phyloP scores from a whole-genome alignment of 2,329 filamentous ascomycete species.

The Helotiales sp. region DNA sequence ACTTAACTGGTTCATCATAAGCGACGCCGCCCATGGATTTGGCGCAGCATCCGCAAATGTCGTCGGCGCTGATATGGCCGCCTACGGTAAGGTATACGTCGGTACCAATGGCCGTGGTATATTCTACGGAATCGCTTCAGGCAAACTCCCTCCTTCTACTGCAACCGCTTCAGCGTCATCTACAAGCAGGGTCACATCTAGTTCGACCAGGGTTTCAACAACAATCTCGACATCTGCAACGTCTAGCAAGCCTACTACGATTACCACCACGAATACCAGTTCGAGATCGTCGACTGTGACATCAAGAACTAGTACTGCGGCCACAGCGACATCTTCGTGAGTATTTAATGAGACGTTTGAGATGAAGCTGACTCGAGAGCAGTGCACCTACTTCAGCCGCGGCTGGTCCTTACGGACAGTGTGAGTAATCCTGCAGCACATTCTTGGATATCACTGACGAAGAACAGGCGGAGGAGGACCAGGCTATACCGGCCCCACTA shows the following conservation, averaged over 20 bases:
- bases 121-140: constrained; percentile 39
- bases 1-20: constrained; percentile 27
- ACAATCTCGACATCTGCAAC: neutral
- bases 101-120: constrained; percentile 45
- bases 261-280: constrained; percentile 2
- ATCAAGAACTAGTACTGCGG: constrained; percentile 5
- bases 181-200: neutral
- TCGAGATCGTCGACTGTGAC: constrained; percentile 3
- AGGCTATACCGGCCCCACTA: constrained; percentile 24
- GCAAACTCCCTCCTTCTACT: constrained; percentile 35
- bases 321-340: neutral
- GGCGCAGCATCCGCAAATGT: constrained; percentile 33
- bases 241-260: neutral
- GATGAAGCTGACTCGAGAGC: neutral
- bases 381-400: constrained; percentile 1
- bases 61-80: constrained; percentile 27
- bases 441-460: neutral
- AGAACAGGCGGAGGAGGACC: constrained; percentile 21
- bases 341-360: neutral
- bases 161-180: constrained; percentile 21
- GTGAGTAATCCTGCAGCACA: neutral
- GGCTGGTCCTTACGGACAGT: constrained; percentile 14
- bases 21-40: constrained; percentile 34
- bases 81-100: constrained; percentile 41
- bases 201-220: neutral